Conservation (phyloP, 192 early-diverging fungal genomes). For the Umbelopsis sp. region DNA sequence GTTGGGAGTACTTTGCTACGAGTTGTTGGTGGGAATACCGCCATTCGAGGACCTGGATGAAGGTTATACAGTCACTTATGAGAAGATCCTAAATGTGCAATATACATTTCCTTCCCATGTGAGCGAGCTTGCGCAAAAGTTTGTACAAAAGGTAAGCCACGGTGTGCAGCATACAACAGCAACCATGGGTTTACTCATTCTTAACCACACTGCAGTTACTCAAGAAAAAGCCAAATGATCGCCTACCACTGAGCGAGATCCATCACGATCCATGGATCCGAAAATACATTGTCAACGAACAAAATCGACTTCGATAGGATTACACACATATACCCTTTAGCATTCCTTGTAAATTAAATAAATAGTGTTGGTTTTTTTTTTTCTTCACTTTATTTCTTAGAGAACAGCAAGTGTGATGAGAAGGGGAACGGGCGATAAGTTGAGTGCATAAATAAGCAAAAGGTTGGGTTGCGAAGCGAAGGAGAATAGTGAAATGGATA, state of each 20-base stretch:
- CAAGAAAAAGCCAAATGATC: conserved; percentile 1
- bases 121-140: conserved; percentile 34
- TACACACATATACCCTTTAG: neutral
- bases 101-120: conserved; percentile 77
- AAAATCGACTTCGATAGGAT: neutral
- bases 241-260: neutral
- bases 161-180: neutral
- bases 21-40: conserved; percentile 88
- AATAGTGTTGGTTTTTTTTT: neutral
- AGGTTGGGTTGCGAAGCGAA: no score
- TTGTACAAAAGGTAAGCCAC: conserved; percentile 7
- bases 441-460: no score
- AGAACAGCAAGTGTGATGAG: no score
- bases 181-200: neutral
- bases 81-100: conserved; percentile 80
- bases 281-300: conserved; percentile 4
- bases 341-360: neutral
- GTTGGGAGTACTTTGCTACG: conserved; percentile 89
- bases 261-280: conserved; percentile 12
- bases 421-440: no score
- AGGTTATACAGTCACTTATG: conserved; percentile 73
- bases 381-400: neutral
- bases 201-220: neutral
- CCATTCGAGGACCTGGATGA: conserved; percentile 75
- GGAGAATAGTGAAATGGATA: no score